A percentile compares a stretch with the other conserved stretches of the same genome.
Evolutionary conservation across 257 asterid species (phyloP).

Genomic region (Solanum habrochaites): DNA sequence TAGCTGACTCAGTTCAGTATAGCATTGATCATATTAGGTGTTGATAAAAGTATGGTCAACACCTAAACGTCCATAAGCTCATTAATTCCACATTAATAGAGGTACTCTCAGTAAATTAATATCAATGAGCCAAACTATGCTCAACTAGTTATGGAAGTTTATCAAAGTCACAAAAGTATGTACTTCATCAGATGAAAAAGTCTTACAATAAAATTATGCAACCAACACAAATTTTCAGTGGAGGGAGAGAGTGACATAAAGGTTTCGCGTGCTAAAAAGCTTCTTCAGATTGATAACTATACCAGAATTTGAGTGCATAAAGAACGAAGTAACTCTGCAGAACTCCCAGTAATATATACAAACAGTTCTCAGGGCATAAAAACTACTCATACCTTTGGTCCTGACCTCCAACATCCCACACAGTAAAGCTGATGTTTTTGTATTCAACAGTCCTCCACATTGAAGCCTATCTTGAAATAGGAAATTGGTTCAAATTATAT

Average conservation of each 20-base stretch:
- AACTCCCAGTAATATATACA: background rate
- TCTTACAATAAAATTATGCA: background rate
- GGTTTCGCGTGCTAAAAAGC: background rate
- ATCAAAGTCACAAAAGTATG: background rate
- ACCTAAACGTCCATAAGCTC: conserved; percentile 3
- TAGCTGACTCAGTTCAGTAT: background rate
- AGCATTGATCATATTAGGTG: background rate
- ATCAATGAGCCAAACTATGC: background rate
- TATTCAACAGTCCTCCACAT: conserved; percentile 16
- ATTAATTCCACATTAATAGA: background rate
- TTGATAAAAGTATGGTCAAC: background rate
- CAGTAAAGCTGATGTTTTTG: conserved; percentile 14
- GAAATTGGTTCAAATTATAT: background rate
- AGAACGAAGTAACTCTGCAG: background rate
- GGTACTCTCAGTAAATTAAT: background rate
- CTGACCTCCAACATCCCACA: conserved; percentile 17
- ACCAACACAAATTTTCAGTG: background rate
- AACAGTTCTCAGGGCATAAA: background rate
- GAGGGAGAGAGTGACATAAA: background rate
- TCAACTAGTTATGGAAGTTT: background rate
- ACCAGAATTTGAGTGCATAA: background rate
- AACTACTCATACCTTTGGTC: conserved; percentile 4
- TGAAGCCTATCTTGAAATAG: background rate
- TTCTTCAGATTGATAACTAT: background rate
- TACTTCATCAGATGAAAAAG: background rate